Conservation (phyloP, 768 basidiomycete species). For the Rhodotorula diobovata region DNA sequence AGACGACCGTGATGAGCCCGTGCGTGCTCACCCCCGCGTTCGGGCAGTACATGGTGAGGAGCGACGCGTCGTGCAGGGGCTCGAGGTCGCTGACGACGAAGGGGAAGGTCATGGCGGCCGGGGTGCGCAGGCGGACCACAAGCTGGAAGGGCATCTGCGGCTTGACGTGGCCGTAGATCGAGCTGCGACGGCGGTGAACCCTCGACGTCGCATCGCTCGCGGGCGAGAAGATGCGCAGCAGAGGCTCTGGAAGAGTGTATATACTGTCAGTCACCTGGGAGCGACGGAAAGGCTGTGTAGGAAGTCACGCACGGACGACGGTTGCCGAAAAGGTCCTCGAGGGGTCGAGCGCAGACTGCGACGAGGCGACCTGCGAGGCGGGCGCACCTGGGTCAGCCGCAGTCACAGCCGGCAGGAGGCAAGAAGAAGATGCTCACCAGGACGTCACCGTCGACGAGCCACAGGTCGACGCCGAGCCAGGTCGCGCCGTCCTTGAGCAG, state of each 20-base stretch:
- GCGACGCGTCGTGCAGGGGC: constrained; percentile 20
- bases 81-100: constrained; percentile 19
- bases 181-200: constrained; percentile 20
- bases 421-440: constrained; percentile 12
- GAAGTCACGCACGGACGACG: constrained; percentile 11
- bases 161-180: constrained; percentile 14
- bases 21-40: constrained; percentile 5
- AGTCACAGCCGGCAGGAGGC: too few relatives aligned
- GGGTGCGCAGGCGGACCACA: constrained; percentile 13
- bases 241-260: constrained; percentile 4
- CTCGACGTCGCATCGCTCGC: background rate
- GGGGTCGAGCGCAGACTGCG: background rate
- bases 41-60: constrained; percentile 26
- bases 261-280: too few relatives aligned
- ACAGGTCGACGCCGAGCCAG: constrained; percentile 13
- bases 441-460: constrained; percentile 25
- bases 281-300: too few relatives aligned
- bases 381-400: too few relatives aligned
- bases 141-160: constrained; percentile 11
- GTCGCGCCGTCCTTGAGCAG: constrained; percentile 7
- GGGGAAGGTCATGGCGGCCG: constrained; percentile 7
- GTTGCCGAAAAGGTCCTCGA: constrained; percentile 1
- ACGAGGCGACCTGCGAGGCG: constrained; percentile 1
- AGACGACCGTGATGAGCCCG: constrained; percentile 24
- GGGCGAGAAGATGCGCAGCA: constrained; percentile 8